Evolutionary conservation across 1,284 basidiomycete species (phyloP), one percentile per base, ranked within the genome.

Genomic region (Erythrobasidium hasegawianum): DNA sequence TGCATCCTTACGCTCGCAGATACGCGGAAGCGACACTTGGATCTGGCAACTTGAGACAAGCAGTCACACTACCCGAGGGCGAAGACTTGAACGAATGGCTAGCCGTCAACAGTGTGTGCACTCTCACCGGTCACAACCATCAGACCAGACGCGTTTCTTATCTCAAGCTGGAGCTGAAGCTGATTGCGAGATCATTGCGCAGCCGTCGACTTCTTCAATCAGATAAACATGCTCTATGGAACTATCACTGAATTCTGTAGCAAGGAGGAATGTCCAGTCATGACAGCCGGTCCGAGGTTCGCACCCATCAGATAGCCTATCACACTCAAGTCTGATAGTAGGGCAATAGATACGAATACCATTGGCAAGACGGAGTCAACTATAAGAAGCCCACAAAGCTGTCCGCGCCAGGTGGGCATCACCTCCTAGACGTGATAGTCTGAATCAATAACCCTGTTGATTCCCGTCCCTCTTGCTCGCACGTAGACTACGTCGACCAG

Each of bases 201-300:
- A 74, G 73, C 73, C 24, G 72, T 75, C 54, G 74, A 75, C 62
- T 75, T 75, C 64, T 75, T 74, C 71, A 74, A 74, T 57, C 74
- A 75, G 60, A 68, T 75, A 64, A 74, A 75, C 61, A 75, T 75
- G 73, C 64, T 64, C 38, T 97, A 96, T 75, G 93, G 93, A 9
- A 96, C 92, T 3, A 86, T 97, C 18, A 94, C 92, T 4, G 93
- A 97, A 78, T 97, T 97, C 76, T 97, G 93, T 77, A 95, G 89
- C n/a, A 83, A 87, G 16, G 85, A 90, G 75, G 90, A 95, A 88
- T 99, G 96, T 76, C 92, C 93, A 5, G 88, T 97, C 72, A 99
- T 99, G 96, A 96, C 93, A 75, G 95, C 96, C 7, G 96, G 96
- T 10, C 91, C 94, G 71, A 85, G 95, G 87, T 94, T 73, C 72